Conservation (phyloP, 768 basidiomycete genomes). For the Suillus sp. region DNA sequence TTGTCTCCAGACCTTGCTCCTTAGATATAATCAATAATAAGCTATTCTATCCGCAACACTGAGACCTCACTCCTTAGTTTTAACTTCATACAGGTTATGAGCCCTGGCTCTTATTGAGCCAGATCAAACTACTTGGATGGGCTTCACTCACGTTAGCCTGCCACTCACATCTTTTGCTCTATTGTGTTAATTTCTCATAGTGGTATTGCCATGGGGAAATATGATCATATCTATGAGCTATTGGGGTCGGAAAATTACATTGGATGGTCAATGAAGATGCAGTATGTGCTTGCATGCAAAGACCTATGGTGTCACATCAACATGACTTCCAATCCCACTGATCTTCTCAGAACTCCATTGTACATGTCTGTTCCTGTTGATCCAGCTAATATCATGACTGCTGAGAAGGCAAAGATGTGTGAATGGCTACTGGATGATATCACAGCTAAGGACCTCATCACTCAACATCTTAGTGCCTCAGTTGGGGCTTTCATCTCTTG, state of each 20-base stretch:
- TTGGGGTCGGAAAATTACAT: background rate
- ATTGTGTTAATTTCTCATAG: too few relatives aligned
- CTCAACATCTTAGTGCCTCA: accelerated
- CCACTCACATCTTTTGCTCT: too few relatives aligned
- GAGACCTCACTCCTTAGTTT: too few relatives aligned
- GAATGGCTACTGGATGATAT: background rate
- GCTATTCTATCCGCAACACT: too few relatives aligned
- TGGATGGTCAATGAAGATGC: constrained; percentile 7
- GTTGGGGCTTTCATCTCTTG: background rate
- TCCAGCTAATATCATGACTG: accelerated
- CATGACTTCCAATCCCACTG: background rate
- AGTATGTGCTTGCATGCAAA: background rate
- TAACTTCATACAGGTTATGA: too few relatives aligned
- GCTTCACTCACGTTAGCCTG: too few relatives aligned
- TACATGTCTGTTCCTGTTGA: background rate
- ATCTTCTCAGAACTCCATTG: background rate
- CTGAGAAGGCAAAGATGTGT: background rate
- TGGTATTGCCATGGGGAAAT: constrained; percentile 10
- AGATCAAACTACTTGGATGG: too few relatives aligned
- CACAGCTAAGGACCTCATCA: constrained; percentile 6
- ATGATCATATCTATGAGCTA: constrained; percentile 15
- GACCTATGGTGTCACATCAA: constrained; percentile 9
- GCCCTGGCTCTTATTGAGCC: too few relatives aligned
- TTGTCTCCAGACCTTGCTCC: too few relatives aligned
- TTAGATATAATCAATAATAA: too few relatives aligned